Evolutionary conservation across 2,329 filamentous ascomycete species (phyloP), one percentile per base, ranked within the genome.

Genomic region (Akanthomyces dipterigenus): DNA sequence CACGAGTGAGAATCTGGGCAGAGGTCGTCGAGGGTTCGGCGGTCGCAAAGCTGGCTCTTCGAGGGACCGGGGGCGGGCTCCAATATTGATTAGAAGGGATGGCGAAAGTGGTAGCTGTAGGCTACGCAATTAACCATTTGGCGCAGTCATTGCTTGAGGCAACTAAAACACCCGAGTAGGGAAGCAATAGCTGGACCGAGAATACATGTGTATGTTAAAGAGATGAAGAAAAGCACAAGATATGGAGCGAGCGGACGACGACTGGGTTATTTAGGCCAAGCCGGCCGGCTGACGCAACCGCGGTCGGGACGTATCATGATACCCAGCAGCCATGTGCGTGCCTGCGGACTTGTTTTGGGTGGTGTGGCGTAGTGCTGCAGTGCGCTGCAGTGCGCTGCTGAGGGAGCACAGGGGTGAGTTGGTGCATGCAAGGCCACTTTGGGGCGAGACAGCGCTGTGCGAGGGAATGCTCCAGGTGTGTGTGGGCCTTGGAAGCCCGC

Each of bases 101-200:
- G 28, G 31, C 51, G 34, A 40, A 28, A 31, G 38, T 45, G 40
- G 53, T 28, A 22, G 31, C 18, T 16, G 43, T 18, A 24, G 34
- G 51, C 46, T 18, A 22, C 55, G 36, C 31, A 50, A 59, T 59
- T 38, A 59, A 20, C 56, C 56, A 9, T 26, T 59, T 45, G 38
- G 3, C 22, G 48, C 46, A 14, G 7, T 45, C 56, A 60, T 60
- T 36, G 38, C 46, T 18, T 48, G 55, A 20, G 38, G 4, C 1
- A 22, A n/a, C 36, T 12, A 16, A 22, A 42, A 28, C 26, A 7
- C n/a, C n/a, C 16, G 26, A 36, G 16, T 14, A 12, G 5, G 2
- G 31, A 36, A 18, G 26, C 18, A 18, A 48, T 16, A 31, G 22
- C 16, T n/a, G 38, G 24, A 9, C 20, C 3, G 36, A 57, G 6